Evolutionary conservation across 371 early-diverging fungal species (phyloP).

Genomic region (Mucor racemosus): DNA sequence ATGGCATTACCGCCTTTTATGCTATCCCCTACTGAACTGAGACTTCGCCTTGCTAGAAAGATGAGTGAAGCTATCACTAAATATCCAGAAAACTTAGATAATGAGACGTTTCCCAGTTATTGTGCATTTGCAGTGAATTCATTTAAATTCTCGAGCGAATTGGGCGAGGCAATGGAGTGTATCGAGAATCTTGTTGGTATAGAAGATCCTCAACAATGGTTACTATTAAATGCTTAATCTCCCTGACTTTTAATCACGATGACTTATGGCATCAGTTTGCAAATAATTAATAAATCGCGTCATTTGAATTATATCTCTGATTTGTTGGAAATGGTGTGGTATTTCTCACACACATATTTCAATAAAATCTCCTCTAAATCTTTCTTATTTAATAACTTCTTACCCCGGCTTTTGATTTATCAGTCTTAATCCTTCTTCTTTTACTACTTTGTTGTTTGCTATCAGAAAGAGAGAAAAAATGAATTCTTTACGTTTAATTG

Average conservation of each 20-base stretch:
- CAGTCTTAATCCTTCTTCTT: slow-evolving; percentile 3
- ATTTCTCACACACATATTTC: slow-evolving; percentile 1
- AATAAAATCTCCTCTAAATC: not conserved
- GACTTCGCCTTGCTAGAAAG: slow-evolving; percentile 21
- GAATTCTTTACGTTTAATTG: slow-evolving; percentile 41
- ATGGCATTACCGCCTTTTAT: slow-evolving; percentile 50
- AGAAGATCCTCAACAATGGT: slow-evolving; percentile 50
- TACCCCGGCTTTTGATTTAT: slow-evolving; percentile 9
- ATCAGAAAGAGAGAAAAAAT: slow-evolving; percentile 11
- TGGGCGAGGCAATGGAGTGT: slow-evolving; percentile 31
- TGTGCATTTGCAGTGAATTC: slow-evolving; percentile 43
- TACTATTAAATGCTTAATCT: slow-evolving; percentile 26
- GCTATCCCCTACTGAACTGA: slow-evolving; percentile 33
- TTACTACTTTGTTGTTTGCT: not conserved
- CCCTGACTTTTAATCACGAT: not conserved
- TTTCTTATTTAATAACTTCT: slow-evolving; percentile 5
- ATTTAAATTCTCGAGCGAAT: slow-evolving; percentile 36
- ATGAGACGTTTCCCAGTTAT: slow-evolving; percentile 36
- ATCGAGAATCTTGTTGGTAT: slow-evolving; percentile 45
- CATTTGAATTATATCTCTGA: not conserved
- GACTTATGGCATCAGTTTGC: slow-evolving; percentile 5
- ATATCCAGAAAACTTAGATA: slow-evolving; percentile 27
- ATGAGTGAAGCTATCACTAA: slow-evolving; percentile 23
- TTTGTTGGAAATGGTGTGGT: not conserved
- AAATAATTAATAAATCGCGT: not conserved